phyloP scores from a whole-genome alignment of 495 filamentous ascomycete species.

The Apiosordaria backusii region DNA sequence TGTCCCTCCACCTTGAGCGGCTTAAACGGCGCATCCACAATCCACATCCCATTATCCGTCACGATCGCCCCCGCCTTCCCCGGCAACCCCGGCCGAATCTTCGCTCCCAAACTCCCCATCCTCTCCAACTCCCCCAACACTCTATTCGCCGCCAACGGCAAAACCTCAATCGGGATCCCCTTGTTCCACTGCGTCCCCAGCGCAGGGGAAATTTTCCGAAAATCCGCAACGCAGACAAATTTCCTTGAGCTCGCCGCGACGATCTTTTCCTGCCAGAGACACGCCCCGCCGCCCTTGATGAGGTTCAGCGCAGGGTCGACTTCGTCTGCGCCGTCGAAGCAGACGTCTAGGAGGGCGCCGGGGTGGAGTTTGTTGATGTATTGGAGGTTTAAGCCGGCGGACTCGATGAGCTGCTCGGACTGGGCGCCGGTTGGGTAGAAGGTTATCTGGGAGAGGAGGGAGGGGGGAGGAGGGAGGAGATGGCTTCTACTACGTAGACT shows the following conservation, averaged over 20 bases:
- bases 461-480: constrained; percentile 63
- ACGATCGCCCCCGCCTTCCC: constrained; percentile 77
- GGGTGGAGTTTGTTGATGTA: constrained; percentile 69
- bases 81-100: constrained; percentile 61
- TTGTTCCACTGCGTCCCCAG: constrained; percentile 74
- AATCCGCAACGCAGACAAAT: constrained; percentile 93
- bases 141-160: constrained; percentile 69
- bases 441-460: constrained; percentile 54
- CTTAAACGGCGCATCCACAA: constrained; percentile 86
- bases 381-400: constrained; percentile 70
- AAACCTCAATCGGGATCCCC: constrained; percentile 87
- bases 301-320: constrained; percentile 93
- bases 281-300: constrained; percentile 96
- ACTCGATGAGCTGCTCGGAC: constrained; percentile 74
- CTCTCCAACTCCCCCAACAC: constrained; percentile 63
- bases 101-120: constrained; percentile 68
- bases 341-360: constrained; percentile 60
- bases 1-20: constrained; percentile 53
- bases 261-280: constrained; percentile 96
- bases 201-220: constrained; percentile 74
- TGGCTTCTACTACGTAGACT: constrained; percentile 92
- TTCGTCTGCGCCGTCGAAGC: constrained; percentile 95
- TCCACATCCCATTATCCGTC: constrained; percentile 91
- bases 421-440: constrained; percentile 94
- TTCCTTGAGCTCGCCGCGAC: constrained; percentile 80